phyloP scores from a whole-genome alignment of 2,329 filamentous ascomycete genomes.

The Stemphylium lycopersici region DNA sequence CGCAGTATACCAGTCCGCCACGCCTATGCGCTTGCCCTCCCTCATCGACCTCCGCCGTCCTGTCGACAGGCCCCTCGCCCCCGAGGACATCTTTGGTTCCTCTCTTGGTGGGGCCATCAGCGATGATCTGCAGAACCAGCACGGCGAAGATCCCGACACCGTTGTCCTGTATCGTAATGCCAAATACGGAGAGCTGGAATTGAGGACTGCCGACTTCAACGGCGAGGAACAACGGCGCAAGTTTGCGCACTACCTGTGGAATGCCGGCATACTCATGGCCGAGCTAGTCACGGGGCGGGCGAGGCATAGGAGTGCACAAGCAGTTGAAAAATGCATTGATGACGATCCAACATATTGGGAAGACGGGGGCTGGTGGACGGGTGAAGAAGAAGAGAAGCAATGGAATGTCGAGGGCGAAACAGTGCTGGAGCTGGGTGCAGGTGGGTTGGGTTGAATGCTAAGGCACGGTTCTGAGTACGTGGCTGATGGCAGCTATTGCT shows the following conservation, averaged over 20 bases:
- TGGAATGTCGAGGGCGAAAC: constrained; percentile 59
- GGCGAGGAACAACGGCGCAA: constrained; percentile 63
- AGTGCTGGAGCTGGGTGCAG: constrained; percentile 71
- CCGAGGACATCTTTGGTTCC: constrained; percentile 66
- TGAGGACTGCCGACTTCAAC: constrained; percentile 54
- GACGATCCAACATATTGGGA: constrained; percentile 15
- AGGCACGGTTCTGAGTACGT: constrained; percentile 16
- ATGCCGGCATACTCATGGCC: constrained; percentile 60
- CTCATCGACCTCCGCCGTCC: constrained; percentile 40
- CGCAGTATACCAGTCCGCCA: background rate
- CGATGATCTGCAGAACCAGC: constrained; percentile 69
- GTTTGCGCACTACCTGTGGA: constrained; percentile 78
- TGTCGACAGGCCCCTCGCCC: constrained; percentile 40
- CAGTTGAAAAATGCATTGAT: background rate
- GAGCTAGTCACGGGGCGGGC: constrained; percentile 50
- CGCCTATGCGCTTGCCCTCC: constrained; percentile 35
- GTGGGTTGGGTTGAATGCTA: constrained; percentile 53
- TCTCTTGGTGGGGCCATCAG: constrained; percentile 70
- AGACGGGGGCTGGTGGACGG: constrained; percentile 42
- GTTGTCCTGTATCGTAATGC: constrained; percentile 64
- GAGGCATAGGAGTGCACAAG: constrained; percentile 2
- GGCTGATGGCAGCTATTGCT: constrained; percentile 33
- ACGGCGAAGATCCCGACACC: constrained; percentile 65
- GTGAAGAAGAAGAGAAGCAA: constrained; percentile 34
- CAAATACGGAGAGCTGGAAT: constrained; percentile 42